phyloP scores from a whole-genome alignment of 306 rosid genomes.

The Morella rubra region DNA sequence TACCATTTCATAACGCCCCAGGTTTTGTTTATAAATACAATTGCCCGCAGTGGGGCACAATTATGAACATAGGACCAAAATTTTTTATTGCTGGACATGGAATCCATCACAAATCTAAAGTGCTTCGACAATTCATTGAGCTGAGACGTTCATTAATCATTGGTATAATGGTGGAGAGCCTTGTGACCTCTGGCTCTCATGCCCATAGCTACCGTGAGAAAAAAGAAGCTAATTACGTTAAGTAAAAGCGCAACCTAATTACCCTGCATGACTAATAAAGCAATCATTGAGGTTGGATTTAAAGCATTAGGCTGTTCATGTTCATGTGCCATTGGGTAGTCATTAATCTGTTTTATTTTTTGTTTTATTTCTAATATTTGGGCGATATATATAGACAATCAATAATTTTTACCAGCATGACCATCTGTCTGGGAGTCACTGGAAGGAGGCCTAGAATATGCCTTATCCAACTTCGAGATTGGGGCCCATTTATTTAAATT shows the following conservation, averaged over 20 bases:
- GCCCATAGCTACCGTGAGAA: not conserved
- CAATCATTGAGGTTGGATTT: not conserved
- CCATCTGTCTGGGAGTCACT: constrained; percentile 26
- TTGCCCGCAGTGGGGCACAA: constrained; percentile 30
- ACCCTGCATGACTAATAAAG: not conserved
- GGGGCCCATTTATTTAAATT: not conserved
- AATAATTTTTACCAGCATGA: constrained; percentile 26
- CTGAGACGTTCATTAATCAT: constrained; percentile 10
- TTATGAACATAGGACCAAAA: constrained; percentile 52
- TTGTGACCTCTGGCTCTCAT: not conserved
- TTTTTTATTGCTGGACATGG: constrained; percentile 34
- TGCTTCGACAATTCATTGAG: not conserved
- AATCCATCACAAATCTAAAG: constrained; percentile 27
- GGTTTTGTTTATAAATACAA: constrained; percentile 22
- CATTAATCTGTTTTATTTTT: not conserved
- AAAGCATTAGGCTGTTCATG: not conserved
- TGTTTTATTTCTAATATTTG: not conserved
- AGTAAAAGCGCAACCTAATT: not conserved
- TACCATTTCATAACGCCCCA: constrained; percentile 10
- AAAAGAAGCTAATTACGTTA: not conserved
- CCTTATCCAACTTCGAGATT: not conserved
- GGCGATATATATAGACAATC: not conserved
- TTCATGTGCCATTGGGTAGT: not conserved
- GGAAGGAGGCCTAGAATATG: constrained; percentile 5
- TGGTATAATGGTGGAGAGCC: constrained; percentile 9